Conservation (phyloP, 177 flowering plant species). For the Telopea speciosissima region DNA sequence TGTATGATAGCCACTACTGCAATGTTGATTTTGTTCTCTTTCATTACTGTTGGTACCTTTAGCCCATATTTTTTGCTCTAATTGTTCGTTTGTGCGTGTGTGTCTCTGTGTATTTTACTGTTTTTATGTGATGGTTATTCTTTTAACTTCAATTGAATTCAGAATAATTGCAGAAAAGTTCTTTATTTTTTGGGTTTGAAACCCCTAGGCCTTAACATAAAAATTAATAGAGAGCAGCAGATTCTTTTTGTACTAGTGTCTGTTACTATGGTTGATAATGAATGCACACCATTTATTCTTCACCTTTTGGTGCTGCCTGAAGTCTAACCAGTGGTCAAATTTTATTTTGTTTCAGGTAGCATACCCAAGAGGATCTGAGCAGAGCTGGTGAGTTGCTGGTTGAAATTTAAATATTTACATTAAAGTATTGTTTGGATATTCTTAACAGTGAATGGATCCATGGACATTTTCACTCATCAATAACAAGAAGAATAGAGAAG, state of each 20-base stretch:
- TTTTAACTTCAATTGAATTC: too few relatives aligned
- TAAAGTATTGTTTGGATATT: not conserved
- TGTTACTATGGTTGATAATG: not conserved
- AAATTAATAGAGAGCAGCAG: not conserved
- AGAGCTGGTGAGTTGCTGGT: conserved; percentile 30
- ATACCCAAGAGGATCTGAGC: conserved; percentile 30
- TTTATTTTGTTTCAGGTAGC: conserved; percentile 31
- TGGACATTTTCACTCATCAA: not conserved
- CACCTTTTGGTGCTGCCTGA: not conserved
- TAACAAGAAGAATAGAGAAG: too few relatives aligned
- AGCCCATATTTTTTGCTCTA: not conserved
- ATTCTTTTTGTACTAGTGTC: not conserved
- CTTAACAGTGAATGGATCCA: not conserved
- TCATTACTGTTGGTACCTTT: not conserved
- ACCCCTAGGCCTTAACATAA: not conserved
- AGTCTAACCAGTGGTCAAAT: conserved; percentile 1
- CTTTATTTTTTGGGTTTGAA: not conserved
- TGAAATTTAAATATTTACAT: conserved; percentile 2
- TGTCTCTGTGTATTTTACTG: too few relatives aligned
- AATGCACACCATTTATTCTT: not conserved
- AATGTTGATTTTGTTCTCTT: too few relatives aligned
- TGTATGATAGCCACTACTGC: too few relatives aligned
- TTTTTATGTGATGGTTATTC: too few relatives aligned
- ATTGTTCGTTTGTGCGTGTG: not conserved
- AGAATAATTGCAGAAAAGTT: too few relatives aligned